Evolutionary conservation across 495 filamentous ascomycete genomes (phyloP).

Genomic region (Jackrogersella minutella): DNA sequence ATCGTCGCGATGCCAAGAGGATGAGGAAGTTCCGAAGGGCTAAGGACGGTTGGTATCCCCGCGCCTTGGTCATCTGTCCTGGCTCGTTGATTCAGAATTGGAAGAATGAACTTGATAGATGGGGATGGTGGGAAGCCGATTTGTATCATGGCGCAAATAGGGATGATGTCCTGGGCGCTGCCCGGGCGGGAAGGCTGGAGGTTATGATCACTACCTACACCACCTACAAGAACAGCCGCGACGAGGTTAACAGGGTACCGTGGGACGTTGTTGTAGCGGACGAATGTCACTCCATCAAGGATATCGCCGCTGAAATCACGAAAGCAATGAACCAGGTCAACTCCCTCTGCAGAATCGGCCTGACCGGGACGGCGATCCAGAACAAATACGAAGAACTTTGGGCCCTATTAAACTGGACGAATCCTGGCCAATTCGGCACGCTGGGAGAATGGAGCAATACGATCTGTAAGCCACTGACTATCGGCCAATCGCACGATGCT

Average conservation of each 20-base stretch:
- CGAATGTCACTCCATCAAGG: slow-evolving; percentile 94
- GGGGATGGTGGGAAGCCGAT: slow-evolving; percentile 96
- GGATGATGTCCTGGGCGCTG: slow-evolving; percentile 75
- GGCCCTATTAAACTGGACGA: slow-evolving; percentile 97
- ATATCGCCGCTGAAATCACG: slow-evolving; percentile 76
- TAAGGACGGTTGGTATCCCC: slow-evolving; percentile 79
- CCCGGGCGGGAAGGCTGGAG: slow-evolving; percentile 78
- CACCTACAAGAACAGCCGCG: slow-evolving; percentile 81
- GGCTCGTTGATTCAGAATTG: slow-evolving; percentile 90
- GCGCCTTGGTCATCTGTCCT: slow-evolving; percentile 85
- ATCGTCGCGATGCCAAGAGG: slow-evolving; percentile 84
- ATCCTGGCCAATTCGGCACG: slow-evolving; percentile 86
- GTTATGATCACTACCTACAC: slow-evolving; percentile 93
- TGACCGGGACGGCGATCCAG: slow-evolving; percentile 97
- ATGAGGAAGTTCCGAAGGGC: slow-evolving; percentile 87
- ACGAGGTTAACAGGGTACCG: slow-evolving; percentile 79
- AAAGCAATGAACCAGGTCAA: slow-evolving; percentile 92
- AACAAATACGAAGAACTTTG: slow-evolving; percentile 98
- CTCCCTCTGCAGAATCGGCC: slow-evolving; percentile 87
- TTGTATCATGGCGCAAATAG: slow-evolving; percentile 80
- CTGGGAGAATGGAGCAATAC: slow-evolving; percentile 77
- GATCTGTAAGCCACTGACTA: slow-evolving; percentile 80
- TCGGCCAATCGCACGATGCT: slow-evolving; percentile 92
- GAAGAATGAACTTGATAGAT: slow-evolving; percentile 81
- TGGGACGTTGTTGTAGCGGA: slow-evolving; percentile 99